Conservation (phyloP, 345 rosid genomes). For the Melaleuca alternifolia region DNA sequence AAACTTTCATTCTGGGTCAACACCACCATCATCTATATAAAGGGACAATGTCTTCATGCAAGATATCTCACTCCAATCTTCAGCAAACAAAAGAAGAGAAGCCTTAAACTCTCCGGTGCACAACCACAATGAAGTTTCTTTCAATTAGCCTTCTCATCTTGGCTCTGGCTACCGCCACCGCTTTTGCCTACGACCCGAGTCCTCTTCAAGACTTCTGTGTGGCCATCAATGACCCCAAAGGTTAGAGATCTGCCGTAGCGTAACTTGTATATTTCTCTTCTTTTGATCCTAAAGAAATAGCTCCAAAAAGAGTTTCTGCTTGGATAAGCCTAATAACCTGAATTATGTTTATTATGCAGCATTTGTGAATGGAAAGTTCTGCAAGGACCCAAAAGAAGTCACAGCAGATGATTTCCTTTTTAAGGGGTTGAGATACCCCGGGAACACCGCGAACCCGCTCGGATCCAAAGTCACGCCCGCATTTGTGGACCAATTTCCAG, state of each 20-base stretch:
- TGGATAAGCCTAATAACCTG: not conserved
- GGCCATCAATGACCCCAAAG: not conserved
- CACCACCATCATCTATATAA: not conserved
- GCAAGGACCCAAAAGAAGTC: not conserved
- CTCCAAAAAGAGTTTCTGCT: not conserved
- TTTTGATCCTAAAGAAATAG: not conserved
- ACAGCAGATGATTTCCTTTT: not conserved
- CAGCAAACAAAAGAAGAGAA: not conserved
- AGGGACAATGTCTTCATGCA: not conserved
- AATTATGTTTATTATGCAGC: not conserved
- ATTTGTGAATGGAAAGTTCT: not conserved
- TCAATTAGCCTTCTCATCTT: not conserved
- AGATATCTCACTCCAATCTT: not conserved
- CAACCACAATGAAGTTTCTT: not conserved
- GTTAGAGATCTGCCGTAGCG: no score
- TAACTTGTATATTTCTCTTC: not conserved
- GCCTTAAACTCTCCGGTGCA: not conserved
- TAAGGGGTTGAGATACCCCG: not conserved
- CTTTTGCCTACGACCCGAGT: not conserved
- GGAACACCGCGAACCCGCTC: not conserved
- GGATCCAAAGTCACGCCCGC: not conserved
- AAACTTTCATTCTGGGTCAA: not conserved
- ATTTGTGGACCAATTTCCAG: not conserved
- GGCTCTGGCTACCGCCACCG: not conserved
- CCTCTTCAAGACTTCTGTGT: not conserved